Percentiles rank a stretch among this genome's conserved stretches.
These are phyloP conservation scores for Cyamopsis tetragonoloba DNA, from an alignment of 306 rosid genomes.

Conservation along the genomic window DNA sequence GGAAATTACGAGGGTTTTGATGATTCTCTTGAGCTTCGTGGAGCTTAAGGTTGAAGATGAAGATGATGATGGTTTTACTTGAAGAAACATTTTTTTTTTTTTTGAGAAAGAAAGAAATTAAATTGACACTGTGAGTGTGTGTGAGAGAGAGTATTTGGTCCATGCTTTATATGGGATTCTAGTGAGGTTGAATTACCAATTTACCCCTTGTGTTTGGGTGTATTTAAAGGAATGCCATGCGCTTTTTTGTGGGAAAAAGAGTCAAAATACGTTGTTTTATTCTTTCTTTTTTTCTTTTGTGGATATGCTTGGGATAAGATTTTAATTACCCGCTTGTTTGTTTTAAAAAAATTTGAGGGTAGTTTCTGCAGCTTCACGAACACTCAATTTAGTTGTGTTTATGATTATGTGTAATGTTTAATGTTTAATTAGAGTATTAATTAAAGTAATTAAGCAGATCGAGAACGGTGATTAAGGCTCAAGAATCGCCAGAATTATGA, in stretches of 20 bases:
- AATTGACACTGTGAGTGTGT: background rate
- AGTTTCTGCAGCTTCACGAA: slow-evolving; percentile 15
- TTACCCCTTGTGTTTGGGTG: slow-evolving; percentile 45
- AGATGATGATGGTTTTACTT: slow-evolving; percentile 32
- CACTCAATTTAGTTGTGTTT: background rate
- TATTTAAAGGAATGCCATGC: slow-evolving; percentile 52
- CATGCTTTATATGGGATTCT: slow-evolving; percentile 26
- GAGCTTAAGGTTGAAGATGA: slow-evolving; percentile 47
- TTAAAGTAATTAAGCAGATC: slow-evolving; percentile 23
- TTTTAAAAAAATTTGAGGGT: slow-evolving; percentile 16
- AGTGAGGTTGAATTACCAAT: slow-evolving; percentile 29
- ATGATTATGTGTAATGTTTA: background rate
- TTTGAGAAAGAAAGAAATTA: background rate
- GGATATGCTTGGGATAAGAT: slow-evolving; percentile 34
- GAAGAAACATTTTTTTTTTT: slow-evolving; percentile 50
- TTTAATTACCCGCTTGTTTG: slow-evolving; percentile 38
- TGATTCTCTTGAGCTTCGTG: slow-evolving; percentile 57
- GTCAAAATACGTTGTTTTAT: slow-evolving; percentile 21
- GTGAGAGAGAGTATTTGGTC: slow-evolving; percentile 5
- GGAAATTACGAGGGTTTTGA: slow-evolving; percentile 60
- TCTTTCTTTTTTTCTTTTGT: slow-evolving; percentile 31
- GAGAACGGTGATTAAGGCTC: slow-evolving; percentile 61
- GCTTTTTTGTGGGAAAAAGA: slow-evolving; percentile 32
- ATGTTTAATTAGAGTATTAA: too few relatives aligned
- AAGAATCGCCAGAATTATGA: slow-evolving; percentile 48